A percentile compares a stretch with the other conserved stretches of the same genome.
phyloP scores from a whole-genome alignment of 805 yeast genomes.

The Lipomyces anomalus region DNA sequence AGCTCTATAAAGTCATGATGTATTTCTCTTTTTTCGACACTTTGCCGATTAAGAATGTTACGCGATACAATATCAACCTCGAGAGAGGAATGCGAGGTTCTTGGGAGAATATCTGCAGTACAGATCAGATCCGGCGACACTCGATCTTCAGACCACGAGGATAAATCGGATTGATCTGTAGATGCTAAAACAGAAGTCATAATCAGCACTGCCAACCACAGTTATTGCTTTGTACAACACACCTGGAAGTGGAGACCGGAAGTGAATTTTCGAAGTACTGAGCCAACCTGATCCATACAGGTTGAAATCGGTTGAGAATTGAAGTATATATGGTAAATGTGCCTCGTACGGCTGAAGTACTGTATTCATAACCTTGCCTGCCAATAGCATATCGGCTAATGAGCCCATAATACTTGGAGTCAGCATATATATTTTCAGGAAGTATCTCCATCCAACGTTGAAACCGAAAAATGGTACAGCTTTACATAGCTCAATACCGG shows the following conservation, averaged over 20 bases:
- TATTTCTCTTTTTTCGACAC: conserved; percentile 41
- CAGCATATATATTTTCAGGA: conserved; percentile 61
- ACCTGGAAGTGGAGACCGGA: conserved; percentile 38
- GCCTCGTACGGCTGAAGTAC: conserved; percentile 59
- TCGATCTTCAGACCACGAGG: conserved; percentile 5
- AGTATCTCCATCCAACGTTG: conserved; percentile 56
- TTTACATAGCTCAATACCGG: conserved; percentile 46
- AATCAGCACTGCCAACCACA: background rate
- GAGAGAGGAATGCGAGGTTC: conserved; percentile 57
- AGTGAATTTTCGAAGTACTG: conserved; percentile 41
- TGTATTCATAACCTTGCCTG: conserved; percentile 40
- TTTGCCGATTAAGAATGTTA: conserved; percentile 53
- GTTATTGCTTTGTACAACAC: too few relatives aligned
- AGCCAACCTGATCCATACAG: conserved; percentile 82
- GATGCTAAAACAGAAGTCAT: background rate
- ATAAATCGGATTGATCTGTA: background rate
- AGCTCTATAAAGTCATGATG: conserved; percentile 48
- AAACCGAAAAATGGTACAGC: conserved; percentile 85
- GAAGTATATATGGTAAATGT: conserved; percentile 71
- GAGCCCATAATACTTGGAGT: conserved; percentile 57
- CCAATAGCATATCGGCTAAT: conserved; percentile 46
- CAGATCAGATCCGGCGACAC: conserved; percentile 7
- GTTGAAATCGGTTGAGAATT: conserved; percentile 78
- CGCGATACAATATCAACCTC: conserved; percentile 67
- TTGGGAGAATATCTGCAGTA: conserved; percentile 33